Evolutionary conservation across 2,329 filamentous ascomycete genomes (phyloP), one percentile per base, ranked within the genome.

Genomic region (Colletotrichum eremochloae): DNA sequence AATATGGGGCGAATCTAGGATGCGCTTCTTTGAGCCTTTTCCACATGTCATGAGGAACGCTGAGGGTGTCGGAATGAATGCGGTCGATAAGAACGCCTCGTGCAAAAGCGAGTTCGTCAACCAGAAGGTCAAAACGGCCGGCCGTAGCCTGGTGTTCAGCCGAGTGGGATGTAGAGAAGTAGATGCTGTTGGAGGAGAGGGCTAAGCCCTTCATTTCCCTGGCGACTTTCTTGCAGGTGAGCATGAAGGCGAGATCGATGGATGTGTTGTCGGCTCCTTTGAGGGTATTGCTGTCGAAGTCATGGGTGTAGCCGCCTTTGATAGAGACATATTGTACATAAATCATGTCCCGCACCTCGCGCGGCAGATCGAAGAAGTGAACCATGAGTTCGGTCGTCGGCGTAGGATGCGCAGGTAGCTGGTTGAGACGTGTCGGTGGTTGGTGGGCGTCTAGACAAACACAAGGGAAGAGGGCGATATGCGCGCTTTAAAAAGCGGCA

Each of bases 131-230:
- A 44, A 68, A 57, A 2, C 33, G 50, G 7, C 31, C 36, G 12
- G 53, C 60, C 3, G 18, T 24, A 24, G 40, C 3, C 40, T 50
- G 50, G 2, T 57, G 0, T 1, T 53, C 18, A 4, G n/a, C 31
- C 1, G 65, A 55, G 0, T 63, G 31, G 5, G 42, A 9, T 2
- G 66, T 68, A 9, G 65, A 64, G 40, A 72, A 64, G 33, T 31
- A 61, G 11, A 72, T 46, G 14, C 60, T 50, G 53, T 72, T 68
- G 9, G 3, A 12, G 2, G 46, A n/a, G 5, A 72, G 40, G 6
- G 61, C 60, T n/a, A 72, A 2, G 36, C 65, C 69, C 6, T 20
- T 5, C 48, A 68, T 72, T 20, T 72, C 65, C 1, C 20, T 12
- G 3, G 60, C 61, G 5, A 38, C 11, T 5, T 57, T 31, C 3